Base-by-base conservation (phyloP, 768 basidiomycete species). In the Amylocystis lapponica region DNA sequence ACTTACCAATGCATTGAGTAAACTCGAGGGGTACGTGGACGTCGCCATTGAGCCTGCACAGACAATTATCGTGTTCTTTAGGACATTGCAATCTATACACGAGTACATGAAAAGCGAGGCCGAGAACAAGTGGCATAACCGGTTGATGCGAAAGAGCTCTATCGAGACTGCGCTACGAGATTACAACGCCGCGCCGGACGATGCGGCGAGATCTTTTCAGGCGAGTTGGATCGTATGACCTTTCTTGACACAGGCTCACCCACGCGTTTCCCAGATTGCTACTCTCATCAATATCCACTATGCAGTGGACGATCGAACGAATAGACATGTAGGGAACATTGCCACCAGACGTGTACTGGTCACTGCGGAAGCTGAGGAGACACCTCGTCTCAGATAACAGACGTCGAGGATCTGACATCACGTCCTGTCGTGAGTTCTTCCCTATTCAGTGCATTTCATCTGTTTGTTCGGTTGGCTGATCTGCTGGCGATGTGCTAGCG, bases 241-340 rank as follows among this genome's bases (percentile, higher is more conserved):
- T 25, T 19, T 5, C 19, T 23, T 12, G 33, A 16, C 17, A 26
- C 7, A 20, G 11, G 32, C 43, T n/a, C n/a, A 13, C 9, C 22
- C 7, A 12, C 19, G 10, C 21, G 11, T 12, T 26, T 27, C 32
- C 25, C 45, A 75, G 74, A 63, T 74, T 5, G 66, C 70, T 5
- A 68, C 71, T 0, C 62, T 75, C 4, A 73, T 76, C 30, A 66
- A 71, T 36, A 65, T 76, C 14, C 73, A 75, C 48, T 65, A 67
- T 43, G 60, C 66, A 16, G 52, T 72, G 16, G 65, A 60, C 6
- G 54, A 51, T 17, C 17, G n/a, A n/a, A n/a, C n/a, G n/a, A n/a
- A n/a, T n/a, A n/a, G n/a, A n/a, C n/a, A n/a, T n/a, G n/a, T n/a
- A n/a, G n/a, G n/a, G n/a, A n/a, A n/a, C n/a, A n/a, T n/a, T n/a